Base-by-base conservation (phyloP, 2,329 filamentous ascomycete genomes). In the Neocucurbitaria cava region DNA sequence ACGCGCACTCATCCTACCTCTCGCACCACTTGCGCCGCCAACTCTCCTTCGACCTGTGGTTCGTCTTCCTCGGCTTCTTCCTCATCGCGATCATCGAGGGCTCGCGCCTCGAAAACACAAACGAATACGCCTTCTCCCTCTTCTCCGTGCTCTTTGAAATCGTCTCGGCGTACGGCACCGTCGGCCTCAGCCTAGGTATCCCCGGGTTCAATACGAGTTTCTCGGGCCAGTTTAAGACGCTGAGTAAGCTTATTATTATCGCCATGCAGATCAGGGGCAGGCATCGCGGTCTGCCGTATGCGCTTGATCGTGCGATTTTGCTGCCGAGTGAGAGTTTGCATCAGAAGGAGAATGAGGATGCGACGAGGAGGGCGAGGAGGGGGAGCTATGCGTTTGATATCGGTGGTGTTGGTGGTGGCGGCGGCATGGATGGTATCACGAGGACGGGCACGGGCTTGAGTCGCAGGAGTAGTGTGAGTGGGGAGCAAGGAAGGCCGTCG, bases 21-120 rank as follows among this genome's bases (percentile, higher is more conserved):
- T 91, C 92, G 2, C 88, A 91, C 46, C 95, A 99, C 85, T 83
- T 99, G 73, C 90, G 95, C 33, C 87, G 90, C 42, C 95, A 99
- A 76, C 84, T 99, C 31, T 96, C 92, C 49, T 99, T 99, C 78
- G 95, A 99, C 77, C 76, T 99, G 76, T 99, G 95, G 95, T 99
- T 92, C 69, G 89, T 99, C 53, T 96, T 96, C 71, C 75, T 98
- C 20, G 95, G 95, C 0, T 87, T 96, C 65, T 99, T 99, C 78
- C 85, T 98, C 72, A 90, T 99, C 68, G 84, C 89, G 56, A 96
- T 99, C 66, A 87, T 90, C 26, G 96, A 99, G 78, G 94, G 92
- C 3, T 52, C 68, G 7, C 86, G 87, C 15, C 81, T 99, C 11
- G 81, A 90, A 70, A 83, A 84, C 64, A 78, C 75, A 21, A 80